These are phyloP conservation scores for Leucogyrophana mollusca DNA, from an alignment of 768 basidiomycete genomes.

Conservation along the genomic window DNA sequence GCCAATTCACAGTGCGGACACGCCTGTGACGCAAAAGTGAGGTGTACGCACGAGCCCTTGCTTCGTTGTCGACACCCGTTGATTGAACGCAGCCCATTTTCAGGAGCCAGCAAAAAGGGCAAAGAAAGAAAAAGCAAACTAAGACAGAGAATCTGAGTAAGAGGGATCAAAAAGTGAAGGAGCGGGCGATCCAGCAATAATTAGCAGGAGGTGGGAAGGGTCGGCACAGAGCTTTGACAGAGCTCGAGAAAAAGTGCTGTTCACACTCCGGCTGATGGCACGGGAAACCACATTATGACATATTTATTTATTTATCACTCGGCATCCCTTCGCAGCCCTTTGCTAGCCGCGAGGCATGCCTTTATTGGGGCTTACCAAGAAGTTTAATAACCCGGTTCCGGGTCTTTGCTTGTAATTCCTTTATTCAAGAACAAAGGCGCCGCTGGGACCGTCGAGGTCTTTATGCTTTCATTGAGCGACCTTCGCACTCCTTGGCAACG, in stretches of 20 bases:
- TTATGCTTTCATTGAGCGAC: too few relatives aligned
- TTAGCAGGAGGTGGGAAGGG: constrained; percentile 22
- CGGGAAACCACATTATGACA: too few relatives aligned
- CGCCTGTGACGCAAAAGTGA: not conserved
- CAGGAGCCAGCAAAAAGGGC: constrained; percentile 8
- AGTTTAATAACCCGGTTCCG: too few relatives aligned
- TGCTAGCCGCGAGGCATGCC: too few relatives aligned
- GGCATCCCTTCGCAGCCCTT: constrained; percentile 4
- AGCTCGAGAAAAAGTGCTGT: constrained; percentile 14
- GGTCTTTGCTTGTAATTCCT: too few relatives aligned
- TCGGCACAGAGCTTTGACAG: constrained; percentile 5
- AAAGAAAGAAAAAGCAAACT: constrained; percentile 4
- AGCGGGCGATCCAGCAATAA: constrained; percentile 22
- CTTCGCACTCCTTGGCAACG: too few relatives aligned
- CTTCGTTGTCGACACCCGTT: constrained; percentile 70
- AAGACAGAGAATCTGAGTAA: constrained; percentile 9
- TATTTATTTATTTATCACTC: constrained; percentile 9
- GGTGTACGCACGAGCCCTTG: constrained; percentile 70
- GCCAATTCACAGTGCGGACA: not conserved
- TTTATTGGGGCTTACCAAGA: too few relatives aligned
- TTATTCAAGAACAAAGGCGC: too few relatives aligned
- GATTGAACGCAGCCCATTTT: constrained; percentile 77
- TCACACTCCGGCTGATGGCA: not conserved
- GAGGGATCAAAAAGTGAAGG: constrained; percentile 12
- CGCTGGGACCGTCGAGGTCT: too few relatives aligned